A percentile compares a stretch with the other conserved stretches of the same genome.
Evolutionary conservation across 108 stramenopile species (phyloP).

Genomic region (Skeletonema menzelii): DNA sequence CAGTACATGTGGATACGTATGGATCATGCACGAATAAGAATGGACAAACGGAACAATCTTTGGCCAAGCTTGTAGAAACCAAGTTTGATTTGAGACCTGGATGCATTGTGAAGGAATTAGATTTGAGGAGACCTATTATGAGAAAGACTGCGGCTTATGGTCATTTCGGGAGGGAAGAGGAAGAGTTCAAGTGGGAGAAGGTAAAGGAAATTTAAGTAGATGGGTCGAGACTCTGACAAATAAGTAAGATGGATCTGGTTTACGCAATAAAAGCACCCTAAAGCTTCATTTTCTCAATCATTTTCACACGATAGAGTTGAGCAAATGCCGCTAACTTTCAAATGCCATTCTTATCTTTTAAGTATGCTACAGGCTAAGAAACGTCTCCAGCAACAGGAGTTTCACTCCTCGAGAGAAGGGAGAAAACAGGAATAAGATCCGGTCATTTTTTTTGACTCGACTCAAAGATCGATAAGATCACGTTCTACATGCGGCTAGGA

Average conservation of each 20-base stretch:
- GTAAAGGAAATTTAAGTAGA: conserved; percentile 60
- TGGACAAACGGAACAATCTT: conserved; percentile 89
- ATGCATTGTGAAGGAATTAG: conserved; percentile 93
- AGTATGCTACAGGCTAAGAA: too few species aligned
- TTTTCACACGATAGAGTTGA: too few species aligned
- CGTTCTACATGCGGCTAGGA: not conserved
- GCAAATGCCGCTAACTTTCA: too few species aligned
- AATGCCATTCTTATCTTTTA: too few species aligned
- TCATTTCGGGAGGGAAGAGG: conserved; percentile 96
- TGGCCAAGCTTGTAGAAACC: conserved; percentile 89
- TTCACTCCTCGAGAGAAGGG: too few species aligned
- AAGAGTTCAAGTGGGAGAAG: conserved; percentile 97
- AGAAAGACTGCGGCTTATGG: conserved; percentile 98
- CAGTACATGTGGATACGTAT: conserved; percentile 92
- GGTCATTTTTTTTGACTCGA: not conserved
- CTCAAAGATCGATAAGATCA: not conserved
- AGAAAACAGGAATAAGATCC: not conserved
- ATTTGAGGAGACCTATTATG: conserved; percentile 91
- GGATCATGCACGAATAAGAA: conserved; percentile 87
- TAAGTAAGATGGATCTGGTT: not conserved
- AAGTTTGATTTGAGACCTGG: conserved; percentile 97
- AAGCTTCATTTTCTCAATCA: too few species aligned
- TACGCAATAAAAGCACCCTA: not conserved
- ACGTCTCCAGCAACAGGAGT: too few species aligned
- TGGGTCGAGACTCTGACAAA: not conserved